Evolutionary conservation across 768 basidiomycete species (phyloP), one percentile per base, ranked within the genome.

Genomic region (Auriscalpium microsporum): DNA sequence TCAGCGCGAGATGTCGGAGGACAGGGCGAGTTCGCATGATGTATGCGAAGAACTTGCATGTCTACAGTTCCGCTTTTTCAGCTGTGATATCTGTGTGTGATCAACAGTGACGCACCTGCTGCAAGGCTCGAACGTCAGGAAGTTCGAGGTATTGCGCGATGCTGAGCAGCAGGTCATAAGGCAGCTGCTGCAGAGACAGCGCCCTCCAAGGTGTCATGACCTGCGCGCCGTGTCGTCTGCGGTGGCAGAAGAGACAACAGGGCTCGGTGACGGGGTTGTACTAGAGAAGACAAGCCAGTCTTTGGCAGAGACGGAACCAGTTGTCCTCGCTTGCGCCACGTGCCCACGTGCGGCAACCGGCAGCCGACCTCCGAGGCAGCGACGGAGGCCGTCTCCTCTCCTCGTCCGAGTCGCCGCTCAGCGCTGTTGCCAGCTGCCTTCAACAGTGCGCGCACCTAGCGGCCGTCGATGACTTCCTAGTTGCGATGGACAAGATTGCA

Each of bases 111-210:
- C 83, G 75, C 68, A 87, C 86, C 54, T 77, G 64, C 64, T 86
- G 84, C 8, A 87, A 67, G 48, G 76, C 68, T 65, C 81, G 77
- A 17, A 87, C 73, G 67, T 87, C 86, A 47, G 68, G 69, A 61
- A 83, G 69, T 59, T 83, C 75, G 35, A 87, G 76, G 68, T 81
- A 79, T 45, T 74, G 75, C 5, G 82, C 78, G 66, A 88, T 79
- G 71, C 84, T 83, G 54, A 87, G 75, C 45, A 88, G 66, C 17
- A 87, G 72, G 71, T 88, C 86, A 67, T 86, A 86, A 0, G 86
- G 86, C 17, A 88, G 72, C 5, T 71, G 73, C 57, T 68, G 65
- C 50, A 78, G 64, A 11, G 70, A 69, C 16, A 57, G 21, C 57
- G 49, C 2, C 14, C 3, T 14, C 49, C 13, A 34, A n/a, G 35